Evolutionary conservation across 129 eudicot species (phyloP).

Genomic region (Helianthus annuus): DNA sequence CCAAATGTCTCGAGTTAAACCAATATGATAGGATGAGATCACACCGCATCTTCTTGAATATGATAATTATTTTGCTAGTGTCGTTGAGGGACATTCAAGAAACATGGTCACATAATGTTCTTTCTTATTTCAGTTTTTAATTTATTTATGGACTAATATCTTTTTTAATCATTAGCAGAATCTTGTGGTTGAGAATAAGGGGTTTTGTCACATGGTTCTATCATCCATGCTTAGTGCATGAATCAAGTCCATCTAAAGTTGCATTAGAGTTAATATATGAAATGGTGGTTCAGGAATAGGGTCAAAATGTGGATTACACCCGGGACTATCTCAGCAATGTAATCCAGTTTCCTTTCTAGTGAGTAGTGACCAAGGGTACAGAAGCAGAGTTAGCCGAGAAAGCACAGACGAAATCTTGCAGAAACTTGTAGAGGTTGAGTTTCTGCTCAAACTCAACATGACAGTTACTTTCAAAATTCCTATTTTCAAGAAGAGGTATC

Average conservation of each 20-base stretch:
- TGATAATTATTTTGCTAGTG: background rate
- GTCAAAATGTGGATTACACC: slow-evolving; percentile 38
- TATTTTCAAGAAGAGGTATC: too few relatives aligned
- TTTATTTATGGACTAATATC: background rate
- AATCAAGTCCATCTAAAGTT: slow-evolving; percentile 41
- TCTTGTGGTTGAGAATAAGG: slow-evolving; percentile 42
- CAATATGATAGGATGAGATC: background rate
- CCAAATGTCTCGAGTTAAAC: too few relatives aligned
- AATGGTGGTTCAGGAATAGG: slow-evolving; percentile 38
- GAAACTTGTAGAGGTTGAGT: too few relatives aligned
- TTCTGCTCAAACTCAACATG: too few relatives aligned
- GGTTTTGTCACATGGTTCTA: slow-evolving; percentile 28
- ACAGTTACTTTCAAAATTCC: too few relatives aligned
- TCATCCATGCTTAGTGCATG: slow-evolving; percentile 43
- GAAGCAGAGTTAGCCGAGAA: slow-evolving; percentile 32
- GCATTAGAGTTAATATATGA: slow-evolving; percentile 57
- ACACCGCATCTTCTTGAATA: background rate
- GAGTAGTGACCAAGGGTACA: too few relatives aligned
- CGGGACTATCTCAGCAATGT: slow-evolving; percentile 41
- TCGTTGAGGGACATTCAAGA: slow-evolving; percentile 54
- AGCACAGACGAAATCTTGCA: slow-evolving; percentile 28
- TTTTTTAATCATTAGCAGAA: slow-evolving; percentile 30
- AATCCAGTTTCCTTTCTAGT: too few relatives aligned
- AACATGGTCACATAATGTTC: slow-evolving; percentile 44
- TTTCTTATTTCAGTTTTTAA: background rate